phyloP scores from a whole-genome alignment of 441 rosid species.

The Eruca vesicaria region DNA sequence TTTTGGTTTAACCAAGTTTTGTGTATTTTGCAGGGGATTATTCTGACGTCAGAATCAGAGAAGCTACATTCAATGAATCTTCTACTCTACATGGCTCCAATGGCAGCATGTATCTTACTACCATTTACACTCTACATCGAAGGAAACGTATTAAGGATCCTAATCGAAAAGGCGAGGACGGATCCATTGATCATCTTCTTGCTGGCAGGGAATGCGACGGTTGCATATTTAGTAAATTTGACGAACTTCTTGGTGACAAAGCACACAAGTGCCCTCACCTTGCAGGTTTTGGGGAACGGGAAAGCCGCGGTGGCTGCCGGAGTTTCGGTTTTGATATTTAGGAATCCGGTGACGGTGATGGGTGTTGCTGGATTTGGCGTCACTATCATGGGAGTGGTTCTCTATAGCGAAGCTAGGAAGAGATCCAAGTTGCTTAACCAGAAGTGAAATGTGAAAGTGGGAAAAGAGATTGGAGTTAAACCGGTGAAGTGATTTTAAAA shows the following conservation, averaged over 20 bases:
- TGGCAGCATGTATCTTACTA: conserved; percentile 82
- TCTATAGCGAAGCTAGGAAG: conserved; percentile 98
- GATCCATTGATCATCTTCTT: conserved; percentile 70
- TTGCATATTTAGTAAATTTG: conserved; percentile 92
- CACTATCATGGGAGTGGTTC: conserved; percentile 95
- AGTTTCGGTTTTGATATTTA: conserved; percentile 86
- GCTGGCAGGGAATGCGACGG: conserved; percentile 87
- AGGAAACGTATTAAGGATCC: conserved; percentile 77
- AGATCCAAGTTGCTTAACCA: conserved; percentile 78
- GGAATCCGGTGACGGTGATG: conserved; percentile 94
- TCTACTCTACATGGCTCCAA: conserved; percentile 89
- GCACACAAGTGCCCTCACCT: conserved; percentile 94
- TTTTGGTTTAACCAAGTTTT: neutral
- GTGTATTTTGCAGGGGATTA: conserved; percentile 49
- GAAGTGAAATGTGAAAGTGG: conserved; percentile 12
- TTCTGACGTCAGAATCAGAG: conserved; percentile 86
- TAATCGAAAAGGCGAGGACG: conserved; percentile 72
- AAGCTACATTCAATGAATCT: conserved; percentile 95
- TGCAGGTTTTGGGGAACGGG: conserved; percentile 95
- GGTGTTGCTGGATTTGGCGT: conserved; percentile 88
- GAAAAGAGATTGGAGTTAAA: neutral
- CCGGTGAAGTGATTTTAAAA: conserved; percentile 28
- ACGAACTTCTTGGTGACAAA: conserved; percentile 95
- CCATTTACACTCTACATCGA: conserved; percentile 92
- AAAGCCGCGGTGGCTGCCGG: conserved; percentile 96